Evolutionary conservation across 371 early-diverging fungal genomes (phyloP).

Genomic region (Pancytospora epiphaga): DNA sequence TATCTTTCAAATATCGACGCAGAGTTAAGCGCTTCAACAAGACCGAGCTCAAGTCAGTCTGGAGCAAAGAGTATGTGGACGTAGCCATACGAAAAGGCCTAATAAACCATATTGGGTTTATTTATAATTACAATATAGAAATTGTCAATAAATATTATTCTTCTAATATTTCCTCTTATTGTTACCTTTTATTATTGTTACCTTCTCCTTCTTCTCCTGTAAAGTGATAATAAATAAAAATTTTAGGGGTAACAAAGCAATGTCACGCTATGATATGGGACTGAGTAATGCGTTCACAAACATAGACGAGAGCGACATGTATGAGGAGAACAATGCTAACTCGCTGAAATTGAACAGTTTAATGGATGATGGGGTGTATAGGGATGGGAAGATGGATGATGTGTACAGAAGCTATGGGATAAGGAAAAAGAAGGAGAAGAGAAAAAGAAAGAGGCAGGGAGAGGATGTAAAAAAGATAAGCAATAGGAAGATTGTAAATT

Average conservation of each 20-base stretch:
- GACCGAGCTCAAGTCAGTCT: too few species aligned
- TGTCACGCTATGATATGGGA: background rate
- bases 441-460: conserved; percentile 45
- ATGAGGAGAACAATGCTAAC: conserved; percentile 46
- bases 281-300: conserved; percentile 17
- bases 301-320: conserved; percentile 47
- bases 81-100: too few species aligned
- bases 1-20: too few species aligned
- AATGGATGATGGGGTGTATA: conserved; percentile 46
- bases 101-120: too few species aligned
- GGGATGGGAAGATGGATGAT: conserved; percentile 23
- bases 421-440: conserved; percentile 56
- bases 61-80: too few species aligned
- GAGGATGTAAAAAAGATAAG: conserved; percentile 46
- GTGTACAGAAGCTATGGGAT: conserved; percentile 14
- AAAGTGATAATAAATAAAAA: conserved; percentile 6
- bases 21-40: too few species aligned
- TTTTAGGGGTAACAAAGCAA: background rate
- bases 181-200: too few species aligned
- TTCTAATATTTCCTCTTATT: too few species aligned
- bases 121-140: too few species aligned
- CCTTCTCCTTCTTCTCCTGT: conserved; percentile 4
- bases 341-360: conserved; percentile 41
- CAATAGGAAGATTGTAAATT: conserved; percentile 59
- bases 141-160: too few species aligned